These are phyloP conservation scores for Sporodiniella umbellata DNA, from an alignment of 371 early-diverging fungal species.

Conservation along the genomic window DNA sequence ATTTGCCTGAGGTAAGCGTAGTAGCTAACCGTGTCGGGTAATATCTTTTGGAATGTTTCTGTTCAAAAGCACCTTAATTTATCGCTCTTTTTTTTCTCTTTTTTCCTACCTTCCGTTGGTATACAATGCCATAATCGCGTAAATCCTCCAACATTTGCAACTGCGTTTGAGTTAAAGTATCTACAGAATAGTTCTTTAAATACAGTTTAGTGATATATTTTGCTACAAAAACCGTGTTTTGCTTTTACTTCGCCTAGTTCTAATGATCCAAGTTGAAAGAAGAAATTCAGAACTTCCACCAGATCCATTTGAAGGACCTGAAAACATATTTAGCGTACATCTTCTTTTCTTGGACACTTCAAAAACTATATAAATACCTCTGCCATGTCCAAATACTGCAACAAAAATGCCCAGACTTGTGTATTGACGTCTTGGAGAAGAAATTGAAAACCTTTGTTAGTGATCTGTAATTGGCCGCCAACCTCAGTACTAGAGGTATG, in stretches of 20 bases:
- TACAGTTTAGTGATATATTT: background rate
- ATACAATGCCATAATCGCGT: slow-evolving; percentile 86
- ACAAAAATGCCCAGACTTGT: slow-evolving; percentile 93
- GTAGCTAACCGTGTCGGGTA: slow-evolving; percentile 94
- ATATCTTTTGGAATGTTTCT: slow-evolving; percentile 72
- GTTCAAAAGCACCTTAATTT: background rate
- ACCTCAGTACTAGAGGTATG: slow-evolving; percentile 7
- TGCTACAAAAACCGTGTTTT: background rate
- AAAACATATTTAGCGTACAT: background rate
- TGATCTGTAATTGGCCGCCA: slow-evolving; percentile 59
- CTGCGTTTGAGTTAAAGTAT: slow-evolving; percentile 81
- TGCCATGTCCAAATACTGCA: slow-evolving; percentile 90
- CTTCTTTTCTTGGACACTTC: background rate
- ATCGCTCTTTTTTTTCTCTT: background rate
- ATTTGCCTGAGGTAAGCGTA: slow-evolving; percentile 82
- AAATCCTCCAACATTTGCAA: slow-evolving; percentile 84
- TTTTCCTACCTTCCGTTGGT: slow-evolving; percentile 71
- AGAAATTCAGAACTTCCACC: slow-evolving; percentile 88
- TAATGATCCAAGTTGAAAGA: slow-evolving; percentile 88
- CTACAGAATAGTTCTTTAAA: slow-evolving; percentile 76
- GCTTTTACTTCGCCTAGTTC: slow-evolving; percentile 79
- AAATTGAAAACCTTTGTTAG: slow-evolving; percentile 96
- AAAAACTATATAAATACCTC: slow-evolving; percentile 38
- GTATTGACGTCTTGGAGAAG: slow-evolving; percentile 89
- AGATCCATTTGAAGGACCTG: slow-evolving; percentile 82